Base-by-base conservation (phyloP, 176 grass and related monocot species). In the Rhipidocladum racemiflorum region DNA sequence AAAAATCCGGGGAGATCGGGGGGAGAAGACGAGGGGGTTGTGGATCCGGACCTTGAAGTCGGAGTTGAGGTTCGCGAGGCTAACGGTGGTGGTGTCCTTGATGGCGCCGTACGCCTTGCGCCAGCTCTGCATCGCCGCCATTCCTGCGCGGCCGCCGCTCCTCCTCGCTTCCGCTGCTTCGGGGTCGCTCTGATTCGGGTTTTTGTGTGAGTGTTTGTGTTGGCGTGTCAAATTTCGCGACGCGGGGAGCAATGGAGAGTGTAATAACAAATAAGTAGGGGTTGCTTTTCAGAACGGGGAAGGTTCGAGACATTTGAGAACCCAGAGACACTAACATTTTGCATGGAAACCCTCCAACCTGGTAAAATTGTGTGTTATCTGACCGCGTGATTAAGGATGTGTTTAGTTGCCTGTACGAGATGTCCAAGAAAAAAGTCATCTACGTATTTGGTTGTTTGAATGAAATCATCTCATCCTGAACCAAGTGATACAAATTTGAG, bases 91-190 rank as follows among this genome's bases (percentile, higher is more conserved):
- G 68, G 87, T 85, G 81, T 99, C 97, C 79, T 99, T 99, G 85
- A 99, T 83, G 76, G 92, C 87, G 60, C 97, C 97, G 67, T 93
- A 95, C 62, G 97, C 97, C 93, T 99, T 99, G 85, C 97, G 89
- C 97, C 97, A 99, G 69, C 97, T 90, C 87, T 95, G 93, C 83
- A 99, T 68, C 81, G 90, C 65, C 87, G 91, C 89, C 97, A 99
- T 99, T 83, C 70, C 75, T 60, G 18, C 78, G 81, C 54, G 69
- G 14, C n/a, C 16, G 45, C 25, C 7, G 36, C 39, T 13, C 8
- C 45, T 6, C 20, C 72, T 39, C 65, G 45, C 24, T 10, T 43
- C 11, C 16, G 64, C 71, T 18, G 16, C n/a, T 32, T 61, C 11
- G n/a, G 65, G 55, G 14, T n/a, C 53, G 18, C 65, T 64, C 4